Evolutionary conservation across 768 basidiomycete species (phyloP).

Genomic region (Rhizopogon roseolus): DNA sequence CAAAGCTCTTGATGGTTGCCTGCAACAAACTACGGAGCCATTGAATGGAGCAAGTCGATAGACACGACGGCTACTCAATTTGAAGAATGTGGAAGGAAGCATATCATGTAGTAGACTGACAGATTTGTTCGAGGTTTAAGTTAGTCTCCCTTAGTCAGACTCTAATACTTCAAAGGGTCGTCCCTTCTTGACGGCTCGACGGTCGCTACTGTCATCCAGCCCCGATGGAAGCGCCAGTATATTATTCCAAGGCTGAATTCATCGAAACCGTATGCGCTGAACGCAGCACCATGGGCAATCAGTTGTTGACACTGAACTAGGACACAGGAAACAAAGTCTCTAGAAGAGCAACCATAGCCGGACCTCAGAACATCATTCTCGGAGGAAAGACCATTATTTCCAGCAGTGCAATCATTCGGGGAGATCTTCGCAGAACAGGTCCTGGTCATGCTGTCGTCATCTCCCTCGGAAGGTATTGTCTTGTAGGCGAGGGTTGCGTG

Average conservation of each 20-base stretch:
- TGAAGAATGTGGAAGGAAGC: neutral
- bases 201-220: neutral
- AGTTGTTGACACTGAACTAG: constrained; percentile 33
- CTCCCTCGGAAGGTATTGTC: constrained; percentile 88
- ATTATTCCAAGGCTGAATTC: constrained; percentile 78
- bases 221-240: constrained; percentile 66
- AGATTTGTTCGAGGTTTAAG: no score
- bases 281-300: neutral
- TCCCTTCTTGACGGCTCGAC: constrained; percentile 12
- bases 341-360: constrained; percentile 84
- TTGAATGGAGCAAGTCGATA: neutral
- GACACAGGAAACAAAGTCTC: constrained; percentile 97
- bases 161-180: neutral
- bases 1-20: neutral
- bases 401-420: constrained; percentile 84
- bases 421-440: constrained; percentile 85
- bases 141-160: no score
- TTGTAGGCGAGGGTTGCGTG: constrained; percentile 85
- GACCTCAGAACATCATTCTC: constrained; percentile 94
- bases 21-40: neutral
- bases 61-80: neutral
- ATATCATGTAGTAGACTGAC: neutral
- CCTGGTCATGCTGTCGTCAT: constrained; percentile 93
- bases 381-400: constrained; percentile 97
- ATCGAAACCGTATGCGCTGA: constrained; percentile 73